Evolutionary conservation across 106 monocot species (phyloP).

Genomic region (Acorus gramineus): DNA sequence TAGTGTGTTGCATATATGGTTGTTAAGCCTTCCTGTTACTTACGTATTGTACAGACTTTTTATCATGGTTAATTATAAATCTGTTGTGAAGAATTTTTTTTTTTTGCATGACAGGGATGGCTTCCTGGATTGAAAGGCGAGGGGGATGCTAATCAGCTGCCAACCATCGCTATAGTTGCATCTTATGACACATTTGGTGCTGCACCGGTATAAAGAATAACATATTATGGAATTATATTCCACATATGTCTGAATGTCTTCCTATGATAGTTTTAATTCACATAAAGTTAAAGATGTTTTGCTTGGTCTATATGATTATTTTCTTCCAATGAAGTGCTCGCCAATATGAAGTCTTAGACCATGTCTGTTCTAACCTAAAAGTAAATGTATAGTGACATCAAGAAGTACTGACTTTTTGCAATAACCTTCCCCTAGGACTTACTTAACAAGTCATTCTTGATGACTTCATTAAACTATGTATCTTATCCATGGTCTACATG

Average conservation of each 20-base stretch:
- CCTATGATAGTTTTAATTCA: no score
- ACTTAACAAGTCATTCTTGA: background rate
- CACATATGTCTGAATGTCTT: no score
- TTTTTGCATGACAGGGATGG: slow-evolving; percentile 66
- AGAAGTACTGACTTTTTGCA: no score
- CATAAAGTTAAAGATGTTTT: no score
- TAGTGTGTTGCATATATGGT: no score
- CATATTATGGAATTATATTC: background rate
- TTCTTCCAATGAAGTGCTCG: background rate
- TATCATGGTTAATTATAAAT: no score
- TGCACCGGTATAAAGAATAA: slow-evolving; percentile 55
- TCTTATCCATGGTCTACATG: background rate
- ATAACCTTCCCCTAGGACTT: no score
- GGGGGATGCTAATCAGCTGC: slow-evolving; percentile 64
- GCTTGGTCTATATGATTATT: background rate
- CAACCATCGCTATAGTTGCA: slow-evolving; percentile 96
- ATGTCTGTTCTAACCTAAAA: no score
- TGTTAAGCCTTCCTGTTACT: no score
- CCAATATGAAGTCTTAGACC: no score
- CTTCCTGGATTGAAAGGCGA: slow-evolving; percentile 81
- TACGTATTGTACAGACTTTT: no score
- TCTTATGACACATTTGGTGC: slow-evolving; percentile 99
- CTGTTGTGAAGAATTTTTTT: background rate
- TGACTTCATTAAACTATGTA: background rate
- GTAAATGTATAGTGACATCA: no score